A percentile compares a stretch with the other conserved stretches of the same genome.
phyloP scores from a whole-genome alignment of 2,329 filamentous ascomycete genomes.

The Akanthomyces uredinophilus region DNA sequence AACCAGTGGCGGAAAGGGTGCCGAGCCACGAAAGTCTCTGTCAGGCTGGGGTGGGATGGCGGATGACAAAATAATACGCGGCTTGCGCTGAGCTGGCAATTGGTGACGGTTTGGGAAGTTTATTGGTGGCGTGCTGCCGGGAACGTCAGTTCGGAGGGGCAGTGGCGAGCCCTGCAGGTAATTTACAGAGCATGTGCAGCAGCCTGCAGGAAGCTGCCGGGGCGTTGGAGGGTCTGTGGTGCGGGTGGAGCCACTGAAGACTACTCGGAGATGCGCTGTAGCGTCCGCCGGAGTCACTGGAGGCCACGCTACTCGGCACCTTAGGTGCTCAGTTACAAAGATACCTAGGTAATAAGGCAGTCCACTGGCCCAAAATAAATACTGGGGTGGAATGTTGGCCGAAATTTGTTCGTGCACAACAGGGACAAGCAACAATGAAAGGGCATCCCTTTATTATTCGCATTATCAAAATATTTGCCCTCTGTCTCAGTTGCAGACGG shows the following conservation, averaged over 20 bases:
- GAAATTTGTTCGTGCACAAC: not conserved
- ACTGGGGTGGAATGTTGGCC: slow-evolving; percentile 3
- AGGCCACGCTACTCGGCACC: too few relatives aligned
- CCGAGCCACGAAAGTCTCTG: not conserved
- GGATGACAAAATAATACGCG: not conserved
- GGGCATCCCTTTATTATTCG: not conserved
- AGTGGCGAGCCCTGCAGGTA: not conserved
- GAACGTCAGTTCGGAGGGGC: not conserved
- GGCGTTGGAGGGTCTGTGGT: too few relatives aligned
- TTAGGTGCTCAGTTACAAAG: too few relatives aligned
- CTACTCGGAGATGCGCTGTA: not conserved
- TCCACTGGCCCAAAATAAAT: not conserved
- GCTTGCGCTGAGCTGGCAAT: not conserved
- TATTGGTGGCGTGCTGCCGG: not conserved
- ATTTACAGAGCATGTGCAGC: not conserved
- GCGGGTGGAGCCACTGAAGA: too few relatives aligned
- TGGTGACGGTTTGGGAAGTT: not conserved
- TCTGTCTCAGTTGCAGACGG: not conserved
- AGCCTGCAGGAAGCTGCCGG: not conserved
- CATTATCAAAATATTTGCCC: not conserved
- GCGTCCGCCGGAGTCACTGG: not conserved
- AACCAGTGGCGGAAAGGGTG: not conserved
- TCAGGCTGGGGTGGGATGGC: not conserved
- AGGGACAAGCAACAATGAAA: not conserved
- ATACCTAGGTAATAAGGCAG: too few relatives aligned